Evolutionary conservation across 2,329 filamentous ascomycete species (phyloP).

Genomic region (Juglanconis sp.): DNA sequence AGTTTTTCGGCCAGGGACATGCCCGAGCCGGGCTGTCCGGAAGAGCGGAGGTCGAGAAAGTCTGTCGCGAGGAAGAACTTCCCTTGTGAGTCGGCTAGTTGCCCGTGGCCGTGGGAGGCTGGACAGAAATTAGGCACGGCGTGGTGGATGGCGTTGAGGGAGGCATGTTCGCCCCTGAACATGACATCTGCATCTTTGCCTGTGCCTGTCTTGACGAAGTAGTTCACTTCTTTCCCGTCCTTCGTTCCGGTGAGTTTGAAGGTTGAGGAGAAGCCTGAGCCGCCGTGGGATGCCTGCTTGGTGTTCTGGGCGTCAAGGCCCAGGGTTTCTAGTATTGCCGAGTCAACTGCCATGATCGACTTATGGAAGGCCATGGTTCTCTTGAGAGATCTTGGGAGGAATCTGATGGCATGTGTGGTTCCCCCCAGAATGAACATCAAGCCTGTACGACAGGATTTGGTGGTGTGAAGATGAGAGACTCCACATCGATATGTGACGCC

Average conservation of each 20-base stretch:
- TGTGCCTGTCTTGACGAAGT: slow-evolving; percentile 70
- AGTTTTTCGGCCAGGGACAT: slow-evolving; percentile 70
- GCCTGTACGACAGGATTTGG: no score
- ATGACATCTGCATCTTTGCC: slow-evolving; percentile 61
- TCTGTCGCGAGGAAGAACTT: slow-evolving; percentile 67
- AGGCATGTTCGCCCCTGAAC: slow-evolving; percentile 77
- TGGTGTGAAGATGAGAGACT: no score
- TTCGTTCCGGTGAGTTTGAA: slow-evolving; percentile 35
- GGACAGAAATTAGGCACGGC: slow-evolving; percentile 75
- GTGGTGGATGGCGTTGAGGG: slow-evolving; percentile 75
- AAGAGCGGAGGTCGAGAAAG: slow-evolving; percentile 65
- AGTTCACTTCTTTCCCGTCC: slow-evolving; percentile 32
- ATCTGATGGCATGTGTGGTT: neutral
- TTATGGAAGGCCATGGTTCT: neutral
- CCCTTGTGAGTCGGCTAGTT: slow-evolving; percentile 48
- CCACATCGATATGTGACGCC: no score
- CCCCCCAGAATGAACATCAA: no score
- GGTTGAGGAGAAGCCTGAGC: slow-evolving; percentile 67
- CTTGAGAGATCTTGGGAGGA: neutral
- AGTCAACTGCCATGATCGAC: slow-evolving; percentile 51
- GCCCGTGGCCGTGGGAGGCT: slow-evolving; percentile 68
- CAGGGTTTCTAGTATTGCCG: slow-evolving; percentile 60
- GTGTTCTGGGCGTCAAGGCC: slow-evolving; percentile 52
- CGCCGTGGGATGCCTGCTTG: slow-evolving; percentile 58
- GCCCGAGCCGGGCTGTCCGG: slow-evolving; percentile 42